Base-by-base conservation (phyloP, 2,329 filamentous ascomycete species). In the Ceratocystis albifundus region DNA sequence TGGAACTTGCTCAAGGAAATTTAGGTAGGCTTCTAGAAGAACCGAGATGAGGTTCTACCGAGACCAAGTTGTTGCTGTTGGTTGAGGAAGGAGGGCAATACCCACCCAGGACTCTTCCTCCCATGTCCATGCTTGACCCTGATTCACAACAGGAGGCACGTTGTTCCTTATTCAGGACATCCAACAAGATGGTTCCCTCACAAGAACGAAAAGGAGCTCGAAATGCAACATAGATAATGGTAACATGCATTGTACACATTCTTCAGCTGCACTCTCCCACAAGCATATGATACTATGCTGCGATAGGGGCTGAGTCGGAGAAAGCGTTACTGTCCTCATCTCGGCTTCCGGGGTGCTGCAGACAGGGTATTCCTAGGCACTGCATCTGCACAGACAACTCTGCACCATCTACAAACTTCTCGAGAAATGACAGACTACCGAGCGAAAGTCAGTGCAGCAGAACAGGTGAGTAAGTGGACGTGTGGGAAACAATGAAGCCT, bases 381-480 rank as follows among this genome's bases (percentile, higher is more conserved):
- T 63, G 61, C 44, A 63, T 63, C 41, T 50, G 61, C 61, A 63
- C 61, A 63, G 61, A 63, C 61, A n/a, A 46, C 44, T 30, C 22
- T 46, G 45, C 61, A 28, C 41, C 28, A 25, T n/a, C n/a, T 41
- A 46, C 45, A 63, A 63, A 63, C 61, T 50, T 36, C 61, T 44
- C 10, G 22, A 63, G 22, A 63, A 46, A 46, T 57, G 10, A 30
- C 53, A 32, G 15, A 32, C 32, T 30, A 20, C 25, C 17, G 8
- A 30, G 25, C 32, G 53, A 59, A 15, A 32, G 53, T n/a, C 28
- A n/a, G 25, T 20, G 53, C 53, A 36, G 32, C 32, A 57, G 53
- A 57, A 32, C 30, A 3, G 6, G 25, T 59, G 12, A n/a, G 5
- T 17, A 32, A 32, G 25, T 30, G 12, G 53, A n/a, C 53, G 17